Conservation (phyloP, 2,329 filamentous ascomycete genomes). For the Metarhizium anisopliae region DNA sequence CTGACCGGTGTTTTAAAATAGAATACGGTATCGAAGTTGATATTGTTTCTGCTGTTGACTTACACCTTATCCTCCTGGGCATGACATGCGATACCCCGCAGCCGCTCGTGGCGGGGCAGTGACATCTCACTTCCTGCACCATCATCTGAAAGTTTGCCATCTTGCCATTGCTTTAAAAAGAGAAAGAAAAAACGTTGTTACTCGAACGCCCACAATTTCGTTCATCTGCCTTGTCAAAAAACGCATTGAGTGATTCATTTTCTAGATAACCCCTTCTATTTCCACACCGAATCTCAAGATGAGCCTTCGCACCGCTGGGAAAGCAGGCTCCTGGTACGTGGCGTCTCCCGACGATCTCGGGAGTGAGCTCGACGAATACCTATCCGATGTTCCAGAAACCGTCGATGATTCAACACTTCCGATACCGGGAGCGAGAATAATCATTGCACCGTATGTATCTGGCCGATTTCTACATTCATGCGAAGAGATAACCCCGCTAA, state of each 20-base stretch:
- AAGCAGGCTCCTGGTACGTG: slow-evolving; percentile 86
- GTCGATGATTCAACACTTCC: slow-evolving; percentile 55
- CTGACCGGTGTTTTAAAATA: too few species aligned
- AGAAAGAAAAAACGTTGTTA: not conserved
- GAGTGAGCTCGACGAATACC: slow-evolving; percentile 62
- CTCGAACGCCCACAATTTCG: not conserved
- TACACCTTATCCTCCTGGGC: not conserved
- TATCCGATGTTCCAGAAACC: slow-evolving; percentile 59
- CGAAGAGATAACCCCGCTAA: not conserved
- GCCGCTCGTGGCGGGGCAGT: not conserved
- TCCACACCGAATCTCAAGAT: not conserved
- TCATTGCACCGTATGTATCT: slow-evolving; percentile 82
- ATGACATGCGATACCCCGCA: not conserved
- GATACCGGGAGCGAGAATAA: slow-evolving; percentile 63
- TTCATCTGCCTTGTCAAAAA: not conserved
- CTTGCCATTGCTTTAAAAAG: not conserved
- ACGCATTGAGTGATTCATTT: not conserved
- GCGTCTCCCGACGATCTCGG: slow-evolving; percentile 50
- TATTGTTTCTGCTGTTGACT: too few species aligned
- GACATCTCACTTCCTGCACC: not conserved
- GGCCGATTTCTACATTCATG: not conserved
- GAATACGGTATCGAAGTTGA: too few species aligned
- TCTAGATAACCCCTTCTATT: not conserved
- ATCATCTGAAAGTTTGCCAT: not conserved
- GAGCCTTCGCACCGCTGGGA: slow-evolving; percentile 26